Evolutionary conservation across 2,329 filamentous ascomycete species (phyloP).

Genomic region (Neurospora crassa): DNA sequence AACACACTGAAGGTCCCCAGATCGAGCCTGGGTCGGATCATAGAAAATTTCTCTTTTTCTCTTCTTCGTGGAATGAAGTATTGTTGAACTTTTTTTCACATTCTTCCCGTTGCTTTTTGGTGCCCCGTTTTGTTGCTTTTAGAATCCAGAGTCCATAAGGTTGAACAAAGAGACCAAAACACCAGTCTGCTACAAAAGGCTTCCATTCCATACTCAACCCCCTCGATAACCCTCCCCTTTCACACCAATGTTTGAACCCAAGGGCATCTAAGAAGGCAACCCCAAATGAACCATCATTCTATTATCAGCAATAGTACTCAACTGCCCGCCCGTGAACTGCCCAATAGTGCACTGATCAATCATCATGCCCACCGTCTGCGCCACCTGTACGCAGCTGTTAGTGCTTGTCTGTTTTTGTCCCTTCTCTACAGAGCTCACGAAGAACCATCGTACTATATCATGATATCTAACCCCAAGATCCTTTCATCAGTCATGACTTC

Average conservation of each 20-base stretch:
- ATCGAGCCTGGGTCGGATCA: constrained; percentile 21
- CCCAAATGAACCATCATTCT: neutral
- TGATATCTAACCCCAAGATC: neutral
- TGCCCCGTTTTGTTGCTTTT: neutral
- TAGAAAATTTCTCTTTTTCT: neutral
- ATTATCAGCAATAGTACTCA: neutral
- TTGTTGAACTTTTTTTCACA: neutral
- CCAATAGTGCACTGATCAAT: neutral
- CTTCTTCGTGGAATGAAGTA: neutral
- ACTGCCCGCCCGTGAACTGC: neutral
- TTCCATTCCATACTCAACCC: no score
- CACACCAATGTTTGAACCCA: no score
- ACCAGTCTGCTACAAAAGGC: no score
- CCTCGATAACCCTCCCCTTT: no score
- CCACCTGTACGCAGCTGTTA: neutral
- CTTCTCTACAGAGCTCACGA: neutral
- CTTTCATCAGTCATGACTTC: neutral
- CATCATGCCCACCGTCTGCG: neutral
- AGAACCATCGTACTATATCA: neutral
- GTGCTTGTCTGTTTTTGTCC: neutral
- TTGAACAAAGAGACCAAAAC: no score
- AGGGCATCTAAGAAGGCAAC: neutral
- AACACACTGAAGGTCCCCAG: constrained; percentile 29
- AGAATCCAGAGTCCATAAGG: no score
- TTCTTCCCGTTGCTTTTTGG: neutral